phyloP scores from a whole-genome alignment of 1,284 basidiomycete species.

The Salmacisia buchloeana region DNA sequence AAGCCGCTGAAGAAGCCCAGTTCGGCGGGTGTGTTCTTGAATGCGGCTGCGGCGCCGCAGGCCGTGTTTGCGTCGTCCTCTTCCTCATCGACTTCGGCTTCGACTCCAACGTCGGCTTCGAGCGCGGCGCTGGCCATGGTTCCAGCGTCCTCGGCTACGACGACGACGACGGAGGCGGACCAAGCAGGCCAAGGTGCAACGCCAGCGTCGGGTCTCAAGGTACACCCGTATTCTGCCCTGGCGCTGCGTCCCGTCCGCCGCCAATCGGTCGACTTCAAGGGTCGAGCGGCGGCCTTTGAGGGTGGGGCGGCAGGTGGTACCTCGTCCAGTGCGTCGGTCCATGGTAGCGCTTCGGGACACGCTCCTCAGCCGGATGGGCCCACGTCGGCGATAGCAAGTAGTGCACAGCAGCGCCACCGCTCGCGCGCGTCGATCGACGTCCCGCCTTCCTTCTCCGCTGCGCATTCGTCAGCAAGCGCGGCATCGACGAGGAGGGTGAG shows the following conservation, averaged over 20 bases:
- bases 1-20: slow-evolving; percentile 1
- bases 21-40: neutral
- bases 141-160: no score
- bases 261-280: slow-evolving; percentile 6
- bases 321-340: neutral
- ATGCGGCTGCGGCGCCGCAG: neutral
- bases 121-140: no score
- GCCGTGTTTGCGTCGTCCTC: neutral
- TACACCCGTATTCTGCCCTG: slow-evolving; percentile 1
- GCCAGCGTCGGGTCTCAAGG: neutral
- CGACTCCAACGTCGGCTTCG: no score
- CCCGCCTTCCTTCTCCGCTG: neutral
- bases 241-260: neutral
- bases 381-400: no score
- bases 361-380: no score
- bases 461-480: neutral
- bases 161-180: no score
- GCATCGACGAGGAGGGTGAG: no score
- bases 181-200: neutral
- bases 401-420: neutral
- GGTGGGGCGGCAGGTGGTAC: neutral
- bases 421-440: neutral
- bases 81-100: no score
- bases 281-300: neutral
- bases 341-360: no score